phyloP scores from a whole-genome alignment of 2,329 filamentous ascomycete species.

The Sporothrix dimorphospora region DNA sequence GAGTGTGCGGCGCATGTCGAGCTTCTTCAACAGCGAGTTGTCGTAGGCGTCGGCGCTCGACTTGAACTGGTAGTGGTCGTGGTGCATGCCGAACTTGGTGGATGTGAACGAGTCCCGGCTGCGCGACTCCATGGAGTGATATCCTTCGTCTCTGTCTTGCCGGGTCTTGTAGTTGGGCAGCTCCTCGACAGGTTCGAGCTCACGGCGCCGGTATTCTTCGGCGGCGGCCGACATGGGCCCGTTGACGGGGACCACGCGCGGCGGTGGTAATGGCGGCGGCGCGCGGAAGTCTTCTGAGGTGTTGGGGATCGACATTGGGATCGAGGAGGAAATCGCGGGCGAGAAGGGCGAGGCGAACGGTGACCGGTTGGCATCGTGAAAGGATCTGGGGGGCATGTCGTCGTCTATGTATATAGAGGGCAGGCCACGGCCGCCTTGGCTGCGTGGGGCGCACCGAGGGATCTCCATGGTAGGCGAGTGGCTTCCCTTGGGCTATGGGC shows the following conservation, averaged over 20 bases:
- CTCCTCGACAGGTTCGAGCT: slow-evolving; percentile 31
- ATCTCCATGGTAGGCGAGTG: slow-evolving; percentile 33
- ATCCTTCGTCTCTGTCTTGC: slow-evolving; percentile 35
- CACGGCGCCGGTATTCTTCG: slow-evolving; percentile 31
- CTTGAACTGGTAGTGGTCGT: slow-evolving; percentile 54
- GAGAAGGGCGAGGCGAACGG: slow-evolving; percentile 38
- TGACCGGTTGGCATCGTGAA: slow-evolving; percentile 24
- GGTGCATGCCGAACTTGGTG: slow-evolving; percentile 53
- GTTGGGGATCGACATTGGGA: slow-evolving; percentile 45
- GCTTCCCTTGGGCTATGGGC: background rate
- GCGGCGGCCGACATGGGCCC: slow-evolving; percentile 34
- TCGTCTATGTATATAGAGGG: slow-evolving; percentile 37
- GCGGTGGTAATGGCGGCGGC: slow-evolving; percentile 45
- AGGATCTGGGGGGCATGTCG: slow-evolving; percentile 29
- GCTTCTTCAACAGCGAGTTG: slow-evolving; percentile 57
- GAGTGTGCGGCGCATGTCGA: slow-evolving; percentile 53
- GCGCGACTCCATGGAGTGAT: slow-evolving; percentile 33
- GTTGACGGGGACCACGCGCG: slow-evolving; percentile 39
- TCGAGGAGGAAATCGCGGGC: slow-evolving; percentile 38
- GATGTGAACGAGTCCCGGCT: slow-evolving; percentile 32
- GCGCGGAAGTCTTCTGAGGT: slow-evolving; percentile 41
- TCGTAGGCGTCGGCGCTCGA: slow-evolving; percentile 53
- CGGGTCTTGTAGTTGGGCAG: slow-evolving; percentile 35
- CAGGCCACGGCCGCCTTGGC: slow-evolving; percentile 29
- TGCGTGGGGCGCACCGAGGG: slow-evolving; percentile 28